Evolutionary conservation across 106 monocot genomes (phyloP).

Genomic region (Gastrodia elata): DNA sequence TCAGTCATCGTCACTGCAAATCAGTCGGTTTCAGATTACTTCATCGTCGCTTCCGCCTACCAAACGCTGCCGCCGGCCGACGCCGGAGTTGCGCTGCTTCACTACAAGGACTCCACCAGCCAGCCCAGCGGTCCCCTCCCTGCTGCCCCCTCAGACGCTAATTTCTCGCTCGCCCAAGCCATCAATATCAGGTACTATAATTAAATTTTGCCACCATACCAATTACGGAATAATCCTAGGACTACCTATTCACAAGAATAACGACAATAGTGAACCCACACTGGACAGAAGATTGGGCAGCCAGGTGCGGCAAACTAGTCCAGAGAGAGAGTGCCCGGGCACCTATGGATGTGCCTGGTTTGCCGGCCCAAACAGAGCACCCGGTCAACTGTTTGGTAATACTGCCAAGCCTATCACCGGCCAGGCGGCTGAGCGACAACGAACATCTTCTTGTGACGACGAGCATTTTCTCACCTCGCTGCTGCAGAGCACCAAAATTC

Average conservation of each 20-base stretch:
- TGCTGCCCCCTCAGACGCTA: slow-evolving; percentile 19
- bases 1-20: slow-evolving; percentile 32
- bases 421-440: too few relatives aligned
- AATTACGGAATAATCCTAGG: neutral
- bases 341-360: neutral
- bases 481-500: too few relatives aligned
- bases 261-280: neutral
- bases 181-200: slow-evolving; percentile 15
- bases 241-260: neutral
- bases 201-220: too few relatives aligned
- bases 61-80: slow-evolving; percentile 10
- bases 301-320: neutral
- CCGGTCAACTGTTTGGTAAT: neutral
- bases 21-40: slow-evolving; percentile 21
- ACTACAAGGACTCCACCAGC: slow-evolving; percentile 9
- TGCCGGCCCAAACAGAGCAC: neutral
- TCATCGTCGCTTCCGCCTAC: slow-evolving; percentile 27
- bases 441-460: neutral
- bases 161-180: slow-evolving; percentile 33
- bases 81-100: slow-evolving; percentile 22
- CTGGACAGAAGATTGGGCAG: too few relatives aligned
- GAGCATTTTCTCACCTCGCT: too few relatives aligned
- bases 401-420: too few relatives aligned
- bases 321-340: neutral
- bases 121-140: slow-evolving; percentile 18